Evolutionary conservation across 768 basidiomycete genomes (phyloP).

Genomic region (Heimioporus sp.): DNA sequence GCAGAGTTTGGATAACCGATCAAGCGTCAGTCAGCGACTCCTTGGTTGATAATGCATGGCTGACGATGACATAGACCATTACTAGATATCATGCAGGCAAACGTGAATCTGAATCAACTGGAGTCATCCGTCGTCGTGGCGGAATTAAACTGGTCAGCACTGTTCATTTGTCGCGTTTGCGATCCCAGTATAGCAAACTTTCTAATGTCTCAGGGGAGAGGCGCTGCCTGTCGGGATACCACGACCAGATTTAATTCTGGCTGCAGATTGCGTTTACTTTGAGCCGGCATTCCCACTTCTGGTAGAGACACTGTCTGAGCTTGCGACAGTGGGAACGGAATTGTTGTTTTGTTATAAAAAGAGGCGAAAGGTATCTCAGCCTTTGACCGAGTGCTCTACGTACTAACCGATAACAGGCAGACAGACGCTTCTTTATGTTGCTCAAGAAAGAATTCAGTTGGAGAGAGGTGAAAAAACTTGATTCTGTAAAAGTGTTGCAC

Average conservation of each 20-base stretch:
- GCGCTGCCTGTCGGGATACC: conserved; percentile 46
- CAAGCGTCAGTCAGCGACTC: conserved; percentile 65
- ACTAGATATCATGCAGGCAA: conserved; percentile 74
- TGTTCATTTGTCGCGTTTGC: neutral
- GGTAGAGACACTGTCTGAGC: conserved; percentile 70
- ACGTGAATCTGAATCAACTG: conserved; percentile 66
- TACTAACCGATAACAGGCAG: conserved; percentile 53
- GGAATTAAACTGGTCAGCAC: conserved; percentile 79
- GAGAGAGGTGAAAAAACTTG: conserved; percentile 45
- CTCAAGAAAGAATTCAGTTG: conserved; percentile 78
- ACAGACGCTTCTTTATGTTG: conserved; percentile 81
- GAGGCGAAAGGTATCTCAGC: conserved; percentile 66
- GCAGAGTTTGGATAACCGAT: conserved; percentile 81
- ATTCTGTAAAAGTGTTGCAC: neutral
- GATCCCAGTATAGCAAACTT: too few relatives aligned
- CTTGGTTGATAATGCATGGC: conserved; percentile 4
- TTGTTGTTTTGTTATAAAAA: conserved; percentile 94
- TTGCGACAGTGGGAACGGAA: conserved; percentile 56
- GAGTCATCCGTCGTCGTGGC: conserved; percentile 49
- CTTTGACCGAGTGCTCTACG: neutral
- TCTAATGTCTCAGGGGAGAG: conserved; percentile 54
- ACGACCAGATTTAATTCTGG: conserved; percentile 70
- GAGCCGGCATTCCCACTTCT: conserved; percentile 91
- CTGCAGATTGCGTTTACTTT: conserved; percentile 95
- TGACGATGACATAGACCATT: conserved; percentile 52